These are phyloP conservation scores for Zygosaccharomyces pseudobailii DNA, from an alignment of 1,139 yeast species.

Conservation along the genomic window DNA sequence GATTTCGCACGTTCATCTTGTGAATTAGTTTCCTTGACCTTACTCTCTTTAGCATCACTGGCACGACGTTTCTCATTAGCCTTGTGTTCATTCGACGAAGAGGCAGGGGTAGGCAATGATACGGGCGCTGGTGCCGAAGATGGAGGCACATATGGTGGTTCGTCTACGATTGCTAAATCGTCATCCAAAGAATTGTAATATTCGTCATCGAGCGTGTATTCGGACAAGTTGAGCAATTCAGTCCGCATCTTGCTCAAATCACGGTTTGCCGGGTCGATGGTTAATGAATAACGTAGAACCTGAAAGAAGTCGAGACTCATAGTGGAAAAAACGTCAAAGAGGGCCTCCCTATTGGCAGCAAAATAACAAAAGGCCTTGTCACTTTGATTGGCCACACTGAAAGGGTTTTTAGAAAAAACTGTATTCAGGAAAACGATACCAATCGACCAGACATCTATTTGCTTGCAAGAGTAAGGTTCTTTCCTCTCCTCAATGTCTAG, in stretches of 20 bases:
- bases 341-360: conserved; percentile 80
- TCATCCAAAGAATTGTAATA: conserved; percentile 45
- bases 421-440: conserved; percentile 83
- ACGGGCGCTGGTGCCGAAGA: conserved; percentile 24
- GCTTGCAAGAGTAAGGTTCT: conserved; percentile 72
- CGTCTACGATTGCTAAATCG: conserved; percentile 19
- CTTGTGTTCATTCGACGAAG: conserved; percentile 19
- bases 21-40: conserved; percentile 3
- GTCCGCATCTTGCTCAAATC: conserved; percentile 54
- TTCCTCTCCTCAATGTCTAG: conserved; percentile 39
- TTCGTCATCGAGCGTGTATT: conserved; percentile 83
- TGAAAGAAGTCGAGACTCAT: conserved; percentile 85
- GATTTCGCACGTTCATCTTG: conserved; percentile 25
- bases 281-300: conserved; percentile 70
- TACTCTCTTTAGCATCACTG: conserved; percentile 5
- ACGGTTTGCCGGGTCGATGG: conserved; percentile 85
- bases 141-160: conserved; percentile 22
- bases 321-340: conserved; percentile 87
- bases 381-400: conserved; percentile 72
- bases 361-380: conserved; percentile 86
- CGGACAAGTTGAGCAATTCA: conserved; percentile 57
- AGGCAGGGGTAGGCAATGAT: conserved; percentile 23
- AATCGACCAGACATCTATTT: conserved; percentile 89
- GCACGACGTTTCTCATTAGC: conserved; percentile 14
- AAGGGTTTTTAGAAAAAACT: conserved; percentile 88